Evolutionary conservation across 768 basidiomycete species (phyloP).

Genomic region (Collybia mongolica): DNA sequence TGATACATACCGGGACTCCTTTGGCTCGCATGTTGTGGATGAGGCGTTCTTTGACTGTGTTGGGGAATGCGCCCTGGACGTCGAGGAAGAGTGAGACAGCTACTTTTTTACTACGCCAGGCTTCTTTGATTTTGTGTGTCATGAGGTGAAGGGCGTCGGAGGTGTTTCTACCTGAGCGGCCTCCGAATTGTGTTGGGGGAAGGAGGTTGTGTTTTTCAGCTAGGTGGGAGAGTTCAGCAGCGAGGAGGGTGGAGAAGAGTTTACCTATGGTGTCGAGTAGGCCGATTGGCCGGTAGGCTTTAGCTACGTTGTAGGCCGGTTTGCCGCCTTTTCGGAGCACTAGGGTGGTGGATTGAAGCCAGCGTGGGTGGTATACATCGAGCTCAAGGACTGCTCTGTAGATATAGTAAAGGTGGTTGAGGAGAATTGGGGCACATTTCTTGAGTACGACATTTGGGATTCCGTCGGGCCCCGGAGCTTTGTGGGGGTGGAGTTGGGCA

Average conservation of each 20-base stretch:
- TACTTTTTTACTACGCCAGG: too few relatives aligned
- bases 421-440: not conserved
- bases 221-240: not conserved
- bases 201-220: not conserved
- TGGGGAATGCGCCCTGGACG: not conserved
- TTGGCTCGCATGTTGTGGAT: not conserved
- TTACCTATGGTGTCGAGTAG: too few relatives aligned
- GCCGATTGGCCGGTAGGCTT: too few relatives aligned
- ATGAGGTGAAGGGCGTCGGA: too few relatives aligned
- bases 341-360: not conserved
- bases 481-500: slow-evolving; percentile 19
- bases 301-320: too few relatives aligned
- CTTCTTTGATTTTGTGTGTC: too few relatives aligned
- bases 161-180: not conserved
- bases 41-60: not conserved
- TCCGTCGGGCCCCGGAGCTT: slow-evolving; percentile 17
- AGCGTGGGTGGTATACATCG: not conserved
- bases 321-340: not conserved
- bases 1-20: too few relatives aligned
- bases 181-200: not conserved
- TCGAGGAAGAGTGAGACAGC: not conserved
- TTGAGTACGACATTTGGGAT: not conserved
- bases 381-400: not conserved
- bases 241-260: not conserved
- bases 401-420: not conserved